A percentile compares a stretch with the other conserved stretches of the same genome.
These are phyloP conservation scores for Citrus medica DNA, from an alignment of 345 rosid species.

Conservation along the genomic window DNA sequence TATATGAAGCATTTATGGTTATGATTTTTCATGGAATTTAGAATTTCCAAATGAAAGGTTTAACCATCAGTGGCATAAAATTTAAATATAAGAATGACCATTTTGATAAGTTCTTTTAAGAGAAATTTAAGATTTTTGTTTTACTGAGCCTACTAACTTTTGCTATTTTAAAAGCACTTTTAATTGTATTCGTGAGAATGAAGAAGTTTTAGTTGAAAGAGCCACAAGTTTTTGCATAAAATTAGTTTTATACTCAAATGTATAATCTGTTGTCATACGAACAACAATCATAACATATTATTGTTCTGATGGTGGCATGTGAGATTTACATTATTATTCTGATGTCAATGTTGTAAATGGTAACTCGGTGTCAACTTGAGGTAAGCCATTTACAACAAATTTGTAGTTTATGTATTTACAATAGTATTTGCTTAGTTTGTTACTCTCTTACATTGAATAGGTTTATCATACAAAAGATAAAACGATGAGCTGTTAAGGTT, in stretches of 20 bases:
- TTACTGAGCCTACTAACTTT: not conserved
- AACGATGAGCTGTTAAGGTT: no score
- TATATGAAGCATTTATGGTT: not conserved
- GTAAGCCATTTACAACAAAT: no score
- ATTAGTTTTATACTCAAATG: not conserved
- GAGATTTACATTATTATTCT: constrained; percentile 6
- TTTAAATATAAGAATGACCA: not conserved
- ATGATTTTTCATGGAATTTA: not conserved
- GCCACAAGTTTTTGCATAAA: not conserved
- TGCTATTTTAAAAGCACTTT: not conserved
- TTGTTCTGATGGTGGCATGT: constrained; percentile 72
- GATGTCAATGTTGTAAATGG: not conserved
- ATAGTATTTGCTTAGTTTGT: no score
- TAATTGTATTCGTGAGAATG: not conserved
- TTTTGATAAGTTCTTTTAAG: not conserved
- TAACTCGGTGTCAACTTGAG: not conserved
- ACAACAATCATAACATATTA: not conserved
- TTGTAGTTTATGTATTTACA: no score
- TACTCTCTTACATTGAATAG: no score
- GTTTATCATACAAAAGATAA: no score
- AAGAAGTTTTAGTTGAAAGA: not conserved
- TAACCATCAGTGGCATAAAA: not conserved
- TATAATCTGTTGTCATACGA: not conserved
- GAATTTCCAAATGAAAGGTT: no score
- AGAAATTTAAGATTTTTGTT: not conserved